Percentiles rank a stretch among this genome's conserved stretches.
These are phyloP conservation scores for Pythium chondricola DNA, from an alignment of 352 stramenopile genomes.

Conservation along the genomic window DNA sequence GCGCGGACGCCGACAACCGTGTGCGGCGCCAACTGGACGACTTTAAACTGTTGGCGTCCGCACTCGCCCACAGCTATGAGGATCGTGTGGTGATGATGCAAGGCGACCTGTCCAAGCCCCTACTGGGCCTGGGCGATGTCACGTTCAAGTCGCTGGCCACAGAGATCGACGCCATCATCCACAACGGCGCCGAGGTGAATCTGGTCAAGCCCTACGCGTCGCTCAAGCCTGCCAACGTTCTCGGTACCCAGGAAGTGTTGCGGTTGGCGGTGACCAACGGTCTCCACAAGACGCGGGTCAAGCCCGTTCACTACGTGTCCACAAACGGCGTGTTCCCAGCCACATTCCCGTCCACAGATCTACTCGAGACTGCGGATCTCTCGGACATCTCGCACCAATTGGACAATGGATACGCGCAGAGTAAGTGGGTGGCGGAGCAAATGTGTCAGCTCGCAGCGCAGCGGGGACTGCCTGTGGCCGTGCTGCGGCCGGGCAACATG, in stretches of 20 bases:
- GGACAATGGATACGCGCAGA: slow-evolving; percentile 84
- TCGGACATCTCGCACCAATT: slow-evolving; percentile 50
- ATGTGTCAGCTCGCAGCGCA: slow-evolving; percentile 75
- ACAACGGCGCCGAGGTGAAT: slow-evolving; percentile 91
- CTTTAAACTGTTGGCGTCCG: slow-evolving; percentile 44
- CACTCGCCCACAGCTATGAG: slow-evolving; percentile 56
- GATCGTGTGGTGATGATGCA: slow-evolving; percentile 55
- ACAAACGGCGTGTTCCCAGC: slow-evolving; percentile 89
- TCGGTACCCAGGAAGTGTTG: slow-evolving; percentile 87
- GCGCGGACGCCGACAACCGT: slow-evolving; percentile 38
- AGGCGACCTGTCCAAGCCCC: slow-evolving; percentile 75
- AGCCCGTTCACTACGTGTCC: slow-evolving; percentile 86
- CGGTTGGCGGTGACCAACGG: slow-evolving; percentile 80
- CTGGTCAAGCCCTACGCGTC: slow-evolving; percentile 88
- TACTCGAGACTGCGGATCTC: slow-evolving; percentile 50
- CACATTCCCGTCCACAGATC: slow-evolving; percentile 20
- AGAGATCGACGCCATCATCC: slow-evolving; percentile 88
- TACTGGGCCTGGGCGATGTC: slow-evolving; percentile 73
- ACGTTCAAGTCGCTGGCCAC: slow-evolving; percentile 84
- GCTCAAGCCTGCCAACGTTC: slow-evolving; percentile 85
- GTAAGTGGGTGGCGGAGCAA: slow-evolving; percentile 90
- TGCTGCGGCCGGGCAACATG: slow-evolving; percentile 90
- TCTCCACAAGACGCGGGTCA: slow-evolving; percentile 69
- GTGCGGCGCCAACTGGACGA: slow-evolving; percentile 50
- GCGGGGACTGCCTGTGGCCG: slow-evolving; percentile 76